phyloP scores from a whole-genome alignment of 2,329 filamentous ascomycete genomes.

The Sporothrix variecibatus region DNA sequence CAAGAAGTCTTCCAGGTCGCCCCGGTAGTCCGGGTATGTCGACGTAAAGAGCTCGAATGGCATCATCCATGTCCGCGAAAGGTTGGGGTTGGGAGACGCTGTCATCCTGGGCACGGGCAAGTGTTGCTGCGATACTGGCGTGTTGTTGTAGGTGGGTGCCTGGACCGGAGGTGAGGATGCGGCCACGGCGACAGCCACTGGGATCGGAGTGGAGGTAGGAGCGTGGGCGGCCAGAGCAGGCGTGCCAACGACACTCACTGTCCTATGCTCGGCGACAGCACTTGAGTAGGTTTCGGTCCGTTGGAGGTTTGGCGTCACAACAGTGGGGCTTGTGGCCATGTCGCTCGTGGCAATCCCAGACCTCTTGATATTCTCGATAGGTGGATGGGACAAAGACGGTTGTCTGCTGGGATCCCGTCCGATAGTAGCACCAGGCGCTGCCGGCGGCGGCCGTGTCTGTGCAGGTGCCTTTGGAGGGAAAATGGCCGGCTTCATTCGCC shows the following conservation, averaged over 20 bases:
- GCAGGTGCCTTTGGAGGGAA: conserved; percentile 8
- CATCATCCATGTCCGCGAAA: conserved; percentile 24
- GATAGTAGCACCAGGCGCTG: neutral
- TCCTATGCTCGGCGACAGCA: neutral
- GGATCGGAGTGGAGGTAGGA: neutral
- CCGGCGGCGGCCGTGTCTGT: neutral
- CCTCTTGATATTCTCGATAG: neutral
- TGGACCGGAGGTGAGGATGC: neutral
- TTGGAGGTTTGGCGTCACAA: neutral
- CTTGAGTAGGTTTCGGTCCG: neutral
- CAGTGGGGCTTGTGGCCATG: neutral
- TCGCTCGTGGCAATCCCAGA: neutral
- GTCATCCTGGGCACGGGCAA: neutral
- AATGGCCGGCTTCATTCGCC: conserved; percentile 22
- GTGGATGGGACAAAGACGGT: neutral
- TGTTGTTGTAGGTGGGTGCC: neutral
- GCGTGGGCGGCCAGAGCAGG: neutral
- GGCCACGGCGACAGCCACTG: neutral
- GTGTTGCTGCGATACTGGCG: neutral
- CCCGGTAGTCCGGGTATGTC: conserved; percentile 48
- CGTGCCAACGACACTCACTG: neutral
- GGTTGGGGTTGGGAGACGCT: neutral
- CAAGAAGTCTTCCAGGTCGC: conserved; percentile 46
- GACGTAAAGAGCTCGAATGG: conserved; percentile 44
- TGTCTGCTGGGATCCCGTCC: neutral